Conservation (phyloP, 192 early-diverging fungal species). For the Backusella mclennaniae region DNA sequence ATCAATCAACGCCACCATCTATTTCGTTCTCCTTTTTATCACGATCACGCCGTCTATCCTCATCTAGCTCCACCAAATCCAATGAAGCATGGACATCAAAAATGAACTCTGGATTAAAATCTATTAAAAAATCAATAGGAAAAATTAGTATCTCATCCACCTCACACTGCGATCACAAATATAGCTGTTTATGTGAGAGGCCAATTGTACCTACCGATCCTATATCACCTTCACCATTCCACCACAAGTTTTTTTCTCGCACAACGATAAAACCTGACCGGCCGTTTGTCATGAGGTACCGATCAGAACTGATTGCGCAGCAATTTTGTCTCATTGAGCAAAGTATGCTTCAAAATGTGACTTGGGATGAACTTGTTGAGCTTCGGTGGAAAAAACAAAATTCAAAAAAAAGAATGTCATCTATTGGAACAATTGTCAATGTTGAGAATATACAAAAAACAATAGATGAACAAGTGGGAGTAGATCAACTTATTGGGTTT, state of each 20-base stretch:
- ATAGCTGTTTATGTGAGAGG: not conserved
- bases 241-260: not conserved
- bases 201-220: not conserved
- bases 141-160: not conserved
- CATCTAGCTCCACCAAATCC: slow-evolving; percentile 21
- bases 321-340: slow-evolving; percentile 56
- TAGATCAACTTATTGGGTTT: slow-evolving; percentile 25
- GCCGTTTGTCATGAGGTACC: slow-evolving; percentile 44
- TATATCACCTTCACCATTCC: not conserved
- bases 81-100: slow-evolving; percentile 28
- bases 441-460: slow-evolving; percentile 15
- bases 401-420: not conserved
- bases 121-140: slow-evolving; percentile 28
- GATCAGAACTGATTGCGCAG: slow-evolving; percentile 53
- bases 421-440: not conserved
- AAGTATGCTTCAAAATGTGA: slow-evolving; percentile 43
- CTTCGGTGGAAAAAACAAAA: slow-evolving; percentile 39
- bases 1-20: not conserved
- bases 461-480: not conserved
- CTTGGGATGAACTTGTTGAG: slow-evolving; percentile 57
- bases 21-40: slow-evolving; percentile 22
- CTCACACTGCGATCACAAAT: not conserved
- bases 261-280: slow-evolving; percentile 16
- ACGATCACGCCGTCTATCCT: slow-evolving; percentile 20
- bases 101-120: slow-evolving; percentile 25